phyloP scores from a whole-genome alignment of 23 red algal genomes.

The Rhodosorus marinus region DNA sequence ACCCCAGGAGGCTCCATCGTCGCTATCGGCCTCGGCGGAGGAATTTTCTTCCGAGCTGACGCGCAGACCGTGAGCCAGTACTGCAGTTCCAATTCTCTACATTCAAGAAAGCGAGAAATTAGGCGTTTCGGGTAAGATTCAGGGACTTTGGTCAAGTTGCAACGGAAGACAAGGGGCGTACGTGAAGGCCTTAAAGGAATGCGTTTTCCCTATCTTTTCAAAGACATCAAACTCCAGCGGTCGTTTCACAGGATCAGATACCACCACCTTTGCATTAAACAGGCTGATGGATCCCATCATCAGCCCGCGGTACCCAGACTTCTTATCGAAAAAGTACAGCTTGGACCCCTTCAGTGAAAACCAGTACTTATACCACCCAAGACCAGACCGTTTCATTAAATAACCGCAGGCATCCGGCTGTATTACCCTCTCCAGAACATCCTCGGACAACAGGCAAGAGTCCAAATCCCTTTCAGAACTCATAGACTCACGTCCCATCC shows the following conservation, averaged over 20 bases:
- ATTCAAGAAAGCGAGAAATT: too few species aligned
- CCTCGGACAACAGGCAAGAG: too few species aligned
- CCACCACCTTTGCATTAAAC: slow-evolving; percentile 28
- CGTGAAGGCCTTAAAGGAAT: too few species aligned
- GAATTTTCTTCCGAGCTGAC: slow-evolving; percentile 43
- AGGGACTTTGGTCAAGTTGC: too few species aligned
- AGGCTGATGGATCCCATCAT: slow-evolving; percentile 53
- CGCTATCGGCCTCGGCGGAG: slow-evolving; percentile 32
- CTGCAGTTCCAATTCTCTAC: slow-evolving; percentile 29
- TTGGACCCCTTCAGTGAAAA: slow-evolving; percentile 55
- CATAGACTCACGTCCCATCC: too few species aligned
- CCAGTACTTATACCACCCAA: slow-evolving; percentile 80
- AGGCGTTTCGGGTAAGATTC: too few species aligned
- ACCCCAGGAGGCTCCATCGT: background rate
- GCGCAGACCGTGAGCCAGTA: slow-evolving; percentile 23
- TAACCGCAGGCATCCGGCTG: too few species aligned
- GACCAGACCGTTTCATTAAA: too few species aligned
- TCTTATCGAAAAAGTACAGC: slow-evolving; percentile 47
- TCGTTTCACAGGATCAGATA: slow-evolving; percentile 19
- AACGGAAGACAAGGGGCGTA: too few species aligned
- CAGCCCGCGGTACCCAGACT: slow-evolving; percentile 27
- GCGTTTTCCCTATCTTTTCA: slow-evolving; percentile 18
- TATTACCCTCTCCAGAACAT: too few species aligned
- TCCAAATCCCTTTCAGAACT: too few species aligned
- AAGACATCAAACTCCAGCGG: slow-evolving; percentile 37